Conservation (phyloP, 2,329 filamentous ascomycete species). For the Dactylonectria macrodidyma region DNA sequence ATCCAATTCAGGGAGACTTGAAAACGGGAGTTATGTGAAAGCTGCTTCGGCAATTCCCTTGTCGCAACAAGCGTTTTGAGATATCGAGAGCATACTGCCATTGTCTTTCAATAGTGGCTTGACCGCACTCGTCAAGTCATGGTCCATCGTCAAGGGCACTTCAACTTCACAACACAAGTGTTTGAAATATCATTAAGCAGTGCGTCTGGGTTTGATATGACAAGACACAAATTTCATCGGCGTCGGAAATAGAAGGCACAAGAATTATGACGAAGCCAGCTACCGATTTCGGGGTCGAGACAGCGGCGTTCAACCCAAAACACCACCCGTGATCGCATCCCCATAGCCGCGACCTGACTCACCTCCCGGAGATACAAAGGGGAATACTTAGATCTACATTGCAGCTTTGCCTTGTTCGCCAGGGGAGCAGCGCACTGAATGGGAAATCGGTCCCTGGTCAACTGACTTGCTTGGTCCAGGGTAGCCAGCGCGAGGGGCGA, state of each 20-base stretch:
- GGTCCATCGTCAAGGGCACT: not conserved
- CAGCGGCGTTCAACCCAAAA: not conserved
- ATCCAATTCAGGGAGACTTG: too few species aligned
- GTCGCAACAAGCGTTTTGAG: not conserved
- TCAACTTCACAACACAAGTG: not conserved
- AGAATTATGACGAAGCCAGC: not conserved
- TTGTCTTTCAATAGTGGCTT: not conserved
- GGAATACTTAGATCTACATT: constrained; percentile 19
- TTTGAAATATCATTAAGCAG: not conserved
- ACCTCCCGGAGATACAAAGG: constrained; percentile 14
- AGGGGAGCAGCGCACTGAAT: not conserved
- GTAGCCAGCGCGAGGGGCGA: constrained; percentile 5
- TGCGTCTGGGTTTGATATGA: too few species aligned
- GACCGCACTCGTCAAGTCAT: not conserved
- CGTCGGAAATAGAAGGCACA: not conserved
- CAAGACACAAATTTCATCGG: not conserved
- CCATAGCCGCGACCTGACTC: constrained; percentile 10
- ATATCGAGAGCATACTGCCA: not conserved
- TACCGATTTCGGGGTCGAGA: constrained; percentile 1
- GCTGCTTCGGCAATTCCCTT: not conserved
- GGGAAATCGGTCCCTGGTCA: not conserved
- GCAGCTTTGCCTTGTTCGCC: not conserved
- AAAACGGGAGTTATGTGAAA: not conserved
- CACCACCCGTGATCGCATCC: constrained; percentile 12
- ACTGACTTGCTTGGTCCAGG: constrained; percentile 11